phyloP scores from a whole-genome alignment of 2,329 filamentous ascomycete species.

The Trichoderma lentiforme region DNA sequence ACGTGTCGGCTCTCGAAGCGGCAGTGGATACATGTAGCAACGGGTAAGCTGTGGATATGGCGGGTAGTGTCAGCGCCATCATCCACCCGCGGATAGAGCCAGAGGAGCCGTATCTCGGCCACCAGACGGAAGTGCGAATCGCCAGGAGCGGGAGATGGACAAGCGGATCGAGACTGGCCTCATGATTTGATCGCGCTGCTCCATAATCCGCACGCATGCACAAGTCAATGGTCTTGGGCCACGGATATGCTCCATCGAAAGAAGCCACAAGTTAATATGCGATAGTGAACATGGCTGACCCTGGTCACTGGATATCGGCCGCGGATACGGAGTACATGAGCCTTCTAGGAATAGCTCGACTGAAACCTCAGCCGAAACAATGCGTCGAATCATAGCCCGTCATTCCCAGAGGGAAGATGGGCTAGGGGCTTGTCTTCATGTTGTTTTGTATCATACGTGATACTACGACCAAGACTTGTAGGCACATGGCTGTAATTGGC shows the following conservation, averaged over 20 bases:
- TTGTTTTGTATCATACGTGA: neutral
- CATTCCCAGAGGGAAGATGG: neutral
- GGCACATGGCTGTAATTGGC: neutral
- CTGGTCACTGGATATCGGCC: neutral
- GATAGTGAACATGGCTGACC: neutral
- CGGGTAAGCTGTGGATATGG: neutral
- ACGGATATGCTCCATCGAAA: neutral
- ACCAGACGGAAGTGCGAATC: neutral
- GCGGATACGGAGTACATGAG: neutral
- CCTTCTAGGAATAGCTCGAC: neutral
- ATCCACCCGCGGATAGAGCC: slow-evolving; percentile 5
- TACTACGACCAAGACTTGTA: neutral
- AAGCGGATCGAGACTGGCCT: neutral
- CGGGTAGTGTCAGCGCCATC: neutral
- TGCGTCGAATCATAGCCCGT: neutral
- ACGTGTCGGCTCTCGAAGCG: neutral
- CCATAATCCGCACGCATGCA: neutral
- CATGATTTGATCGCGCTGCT: neutral
- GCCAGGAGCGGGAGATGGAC: neutral
- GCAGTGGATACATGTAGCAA: neutral
- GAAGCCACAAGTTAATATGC: neutral
- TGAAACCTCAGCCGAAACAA: slow-evolving; percentile 10
- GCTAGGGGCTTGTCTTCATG: neutral
- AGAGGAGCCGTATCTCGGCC: neutral
- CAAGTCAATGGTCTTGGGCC: neutral